phyloP scores from a whole-genome alignment of 805 yeast species.

The Wickerhamiella lipophila region DNA sequence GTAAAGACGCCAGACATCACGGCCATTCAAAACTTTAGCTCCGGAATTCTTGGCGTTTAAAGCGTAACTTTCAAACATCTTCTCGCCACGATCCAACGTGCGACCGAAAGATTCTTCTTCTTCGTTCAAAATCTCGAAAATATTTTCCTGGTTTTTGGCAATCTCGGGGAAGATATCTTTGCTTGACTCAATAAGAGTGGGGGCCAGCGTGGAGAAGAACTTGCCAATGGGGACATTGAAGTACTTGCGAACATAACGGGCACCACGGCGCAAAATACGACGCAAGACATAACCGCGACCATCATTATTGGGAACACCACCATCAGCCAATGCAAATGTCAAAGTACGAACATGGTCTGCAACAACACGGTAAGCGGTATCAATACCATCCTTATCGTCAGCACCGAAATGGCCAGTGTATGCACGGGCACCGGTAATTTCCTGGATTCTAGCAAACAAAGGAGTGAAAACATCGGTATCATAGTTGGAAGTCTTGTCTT shows the following conservation, averaged over 20 bases:
- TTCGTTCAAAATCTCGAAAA: conserved; percentile 85
- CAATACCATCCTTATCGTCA: conserved; percentile 88
- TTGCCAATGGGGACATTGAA: conserved; percentile 91
- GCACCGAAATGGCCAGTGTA: conserved; percentile 87
- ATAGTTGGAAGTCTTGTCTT: conserved; percentile 82
- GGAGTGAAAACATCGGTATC: conserved; percentile 96
- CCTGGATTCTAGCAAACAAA: conserved; percentile 71
- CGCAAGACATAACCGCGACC: conserved; percentile 98
- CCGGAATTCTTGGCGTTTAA: conserved; percentile 63
- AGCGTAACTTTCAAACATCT: conserved; percentile 87
- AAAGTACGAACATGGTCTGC: conserved; percentile 98
- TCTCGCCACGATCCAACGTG: conserved; percentile 96
- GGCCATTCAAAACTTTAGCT: conserved; percentile 70
- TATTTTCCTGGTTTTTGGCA: conserved; percentile 51
- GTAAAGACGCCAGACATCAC: conserved; percentile 95
- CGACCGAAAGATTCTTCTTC: conserved; percentile 92
- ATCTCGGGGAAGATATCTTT: conserved; percentile 86
- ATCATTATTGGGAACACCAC: conserved; percentile 98
- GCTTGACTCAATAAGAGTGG: conserved; percentile 83
- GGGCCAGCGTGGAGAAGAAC: conserved; percentile 84
- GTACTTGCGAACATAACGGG: conserved; percentile 91
- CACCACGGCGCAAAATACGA: conserved; percentile 95
- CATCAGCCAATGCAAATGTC: conserved; percentile 92
- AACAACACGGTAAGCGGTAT: conserved; percentile 93
- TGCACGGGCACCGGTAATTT: conserved; percentile 83